Evolutionary conservation across 2,329 filamentous ascomycete genomes (phyloP), one percentile per base, ranked within the genome.

Genomic region (Metarhizium humberi): DNA sequence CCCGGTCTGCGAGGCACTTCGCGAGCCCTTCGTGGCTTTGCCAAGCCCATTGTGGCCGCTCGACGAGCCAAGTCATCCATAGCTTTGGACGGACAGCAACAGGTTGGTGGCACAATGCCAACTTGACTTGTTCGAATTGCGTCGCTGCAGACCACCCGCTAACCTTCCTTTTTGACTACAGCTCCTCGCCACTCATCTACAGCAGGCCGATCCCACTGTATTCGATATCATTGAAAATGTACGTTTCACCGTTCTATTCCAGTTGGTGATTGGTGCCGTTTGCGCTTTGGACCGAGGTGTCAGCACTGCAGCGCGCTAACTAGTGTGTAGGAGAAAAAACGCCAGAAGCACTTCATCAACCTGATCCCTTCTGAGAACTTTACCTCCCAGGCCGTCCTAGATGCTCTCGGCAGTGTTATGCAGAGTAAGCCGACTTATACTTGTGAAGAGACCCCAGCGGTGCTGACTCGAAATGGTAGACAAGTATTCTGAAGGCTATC

Each of bases 281-380:
- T 20, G 42, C 42, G 25, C n/a, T 10, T 16, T 20, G n/a, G 1
- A 7, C 14, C 16, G 40, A 6, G 13, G 16, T 14, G 10, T 43
- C n/a, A 46, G 7, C 43, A 25, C 25, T 29, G n/a, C 43, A 29
- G 43, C 43, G n/a, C 25, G 45, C 45, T 48, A 11, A 48, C 45
- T 4, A 30, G 4, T 29, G n/a, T 18, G 6, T 40, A 96, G 90
- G 94, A 99, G 78, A 97, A 97, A 82, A 82, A 81, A 63, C 84
- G 94, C 63, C 94, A 99, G 73, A 95, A 96, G 74, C 91, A 97
- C 73, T 99, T 96, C 68, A 96, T 99, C 76, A 97, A 97, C 73
- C 79, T 96, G 56, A 96, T 96, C 62, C 91, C 91, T 20, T 96
- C 91, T 6, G 91, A 96, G 75, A 96, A 96, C 76, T 95, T 96